These are phyloP conservation scores for Spathaspora passalidarum DNA, from an alignment of 805 yeast species.

Conservation along the genomic window DNA sequence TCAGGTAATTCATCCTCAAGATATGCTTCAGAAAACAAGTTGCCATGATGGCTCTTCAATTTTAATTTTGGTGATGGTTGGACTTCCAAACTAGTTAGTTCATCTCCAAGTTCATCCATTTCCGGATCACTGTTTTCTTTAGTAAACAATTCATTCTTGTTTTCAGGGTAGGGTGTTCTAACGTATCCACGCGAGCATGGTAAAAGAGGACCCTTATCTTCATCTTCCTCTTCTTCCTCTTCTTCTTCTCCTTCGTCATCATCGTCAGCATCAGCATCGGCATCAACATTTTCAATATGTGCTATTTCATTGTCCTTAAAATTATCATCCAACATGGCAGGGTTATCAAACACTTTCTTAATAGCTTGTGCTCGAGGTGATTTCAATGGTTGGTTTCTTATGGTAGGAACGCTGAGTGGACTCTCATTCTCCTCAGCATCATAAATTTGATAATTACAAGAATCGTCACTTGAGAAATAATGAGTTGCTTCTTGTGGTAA, in stretches of 20 bases:
- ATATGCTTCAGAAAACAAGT: constrained; percentile 9
- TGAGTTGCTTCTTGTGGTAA: constrained; percentile 1
- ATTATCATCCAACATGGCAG: constrained; percentile 30
- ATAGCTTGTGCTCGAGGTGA: constrained; percentile 41
- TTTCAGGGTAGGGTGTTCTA: constrained; percentile 38
- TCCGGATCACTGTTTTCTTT: constrained; percentile 15
- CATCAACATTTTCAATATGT: constrained; percentile 20
- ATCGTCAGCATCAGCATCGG: constrained; percentile 15
- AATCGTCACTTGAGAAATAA: constrained; percentile 7
- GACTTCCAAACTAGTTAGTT: constrained; percentile 18
- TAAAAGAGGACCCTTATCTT: neutral
- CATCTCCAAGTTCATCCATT: constrained; percentile 20
- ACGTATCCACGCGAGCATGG: constrained; percentile 38
- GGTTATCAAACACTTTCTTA: constrained; percentile 41
- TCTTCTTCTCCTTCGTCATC: constrained; percentile 14
- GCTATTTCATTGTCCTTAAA: constrained; percentile 14
- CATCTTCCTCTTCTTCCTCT: constrained; percentile 13
- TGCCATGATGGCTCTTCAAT: neutral
- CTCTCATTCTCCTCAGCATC: constrained; percentile 10
- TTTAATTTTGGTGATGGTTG: neutral
- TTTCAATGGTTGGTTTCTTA: constrained; percentile 15
- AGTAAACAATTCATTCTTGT: constrained; percentile 14
- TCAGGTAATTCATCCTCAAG: constrained; percentile 18
- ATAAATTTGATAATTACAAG: constrained; percentile 5
- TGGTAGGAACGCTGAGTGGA: constrained; percentile 1